Conservation (phyloP, 257 asterid genomes). For the Marsdenia floribunda region DNA sequence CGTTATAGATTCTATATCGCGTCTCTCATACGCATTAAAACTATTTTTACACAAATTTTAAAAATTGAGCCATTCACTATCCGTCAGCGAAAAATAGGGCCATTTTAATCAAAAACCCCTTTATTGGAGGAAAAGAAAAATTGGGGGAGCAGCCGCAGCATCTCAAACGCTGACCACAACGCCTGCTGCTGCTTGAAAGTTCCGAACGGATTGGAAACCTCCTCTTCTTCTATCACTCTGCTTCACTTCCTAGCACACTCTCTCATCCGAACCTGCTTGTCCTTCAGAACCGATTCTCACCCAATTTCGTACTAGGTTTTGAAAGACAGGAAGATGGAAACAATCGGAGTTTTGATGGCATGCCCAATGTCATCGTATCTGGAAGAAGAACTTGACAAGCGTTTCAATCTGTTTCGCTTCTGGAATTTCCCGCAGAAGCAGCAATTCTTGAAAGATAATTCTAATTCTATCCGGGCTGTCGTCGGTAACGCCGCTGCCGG, state of each 20-base stretch:
- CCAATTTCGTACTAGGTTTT: background rate
- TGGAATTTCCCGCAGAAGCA: conserved; percentile 45
- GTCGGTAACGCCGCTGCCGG: conserved; percentile 54
- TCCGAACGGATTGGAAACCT: conserved; percentile 6
- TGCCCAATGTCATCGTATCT: conserved; percentile 54
- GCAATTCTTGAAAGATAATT: conserved; percentile 46
- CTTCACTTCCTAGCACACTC: background rate
- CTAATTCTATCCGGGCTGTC: conserved; percentile 61
- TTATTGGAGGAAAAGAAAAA: no score
- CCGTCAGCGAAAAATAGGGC: no score
- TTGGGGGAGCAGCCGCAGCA: background rate
- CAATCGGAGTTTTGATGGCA: conserved; percentile 57
- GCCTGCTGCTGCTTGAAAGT: background rate
- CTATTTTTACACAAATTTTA: no score
- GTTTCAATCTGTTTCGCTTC: conserved; percentile 62
- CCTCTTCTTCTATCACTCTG: background rate
- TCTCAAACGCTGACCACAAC: background rate
- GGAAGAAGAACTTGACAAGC: conserved; percentile 59
- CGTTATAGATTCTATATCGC: no score
- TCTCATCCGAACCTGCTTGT: background rate
- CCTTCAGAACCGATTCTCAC: background rate
- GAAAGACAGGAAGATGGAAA: conserved; percentile 36
- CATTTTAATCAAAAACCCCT: no score
- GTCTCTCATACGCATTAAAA: no score
- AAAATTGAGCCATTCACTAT: no score